Evolutionary conservation across 2,329 filamentous ascomycete genomes (phyloP).

Genomic region (Trichoderma brevicompactum): DNA sequence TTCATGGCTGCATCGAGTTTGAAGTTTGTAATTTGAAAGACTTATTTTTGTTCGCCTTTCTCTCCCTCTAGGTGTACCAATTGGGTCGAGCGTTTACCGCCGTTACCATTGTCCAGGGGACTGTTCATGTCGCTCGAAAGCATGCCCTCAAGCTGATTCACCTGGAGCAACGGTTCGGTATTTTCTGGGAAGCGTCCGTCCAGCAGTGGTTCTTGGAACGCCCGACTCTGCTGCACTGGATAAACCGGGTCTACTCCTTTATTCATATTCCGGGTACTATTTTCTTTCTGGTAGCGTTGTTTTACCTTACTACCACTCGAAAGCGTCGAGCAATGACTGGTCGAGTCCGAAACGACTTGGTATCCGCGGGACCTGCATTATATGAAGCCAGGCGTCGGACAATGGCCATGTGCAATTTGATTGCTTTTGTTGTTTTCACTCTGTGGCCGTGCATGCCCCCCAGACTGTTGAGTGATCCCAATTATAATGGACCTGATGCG

Average conservation of each 20-base stretch:
- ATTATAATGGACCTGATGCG: slow-evolving; percentile 59
- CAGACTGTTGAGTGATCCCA: slow-evolving; percentile 60
- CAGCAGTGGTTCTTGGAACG: slow-evolving; percentile 57
- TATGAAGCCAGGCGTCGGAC: slow-evolving; percentile 63
- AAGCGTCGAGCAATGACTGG: slow-evolving; percentile 47
- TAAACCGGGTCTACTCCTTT: slow-evolving; percentile 75
- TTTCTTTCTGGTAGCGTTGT: slow-evolving; percentile 66
- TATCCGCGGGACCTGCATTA: slow-evolving; percentile 49
- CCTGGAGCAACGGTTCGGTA: slow-evolving; percentile 65
- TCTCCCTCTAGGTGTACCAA: slow-evolving; percentile 66
- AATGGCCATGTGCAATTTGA: slow-evolving; percentile 64
- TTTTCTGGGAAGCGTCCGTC: slow-evolving; percentile 68
- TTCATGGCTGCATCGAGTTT: neutral
- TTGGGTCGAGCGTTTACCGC: slow-evolving; percentile 73
- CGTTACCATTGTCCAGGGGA: slow-evolving; percentile 68
- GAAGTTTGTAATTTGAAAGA: neutral
- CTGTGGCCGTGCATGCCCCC: slow-evolving; percentile 68
- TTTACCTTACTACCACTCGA: slow-evolving; percentile 70
- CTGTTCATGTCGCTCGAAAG: slow-evolving; percentile 68
- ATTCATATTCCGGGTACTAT: slow-evolving; percentile 80
- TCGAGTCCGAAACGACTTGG: slow-evolving; percentile 37
- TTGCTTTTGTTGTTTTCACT: slow-evolving; percentile 66
- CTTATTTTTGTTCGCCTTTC: neutral
- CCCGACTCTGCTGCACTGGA: slow-evolving; percentile 65
- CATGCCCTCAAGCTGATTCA: slow-evolving; percentile 71